phyloP scores from a whole-genome alignment of 192 early-diverging fungal genomes.

The Linnemannia schmuckeri region DNA sequence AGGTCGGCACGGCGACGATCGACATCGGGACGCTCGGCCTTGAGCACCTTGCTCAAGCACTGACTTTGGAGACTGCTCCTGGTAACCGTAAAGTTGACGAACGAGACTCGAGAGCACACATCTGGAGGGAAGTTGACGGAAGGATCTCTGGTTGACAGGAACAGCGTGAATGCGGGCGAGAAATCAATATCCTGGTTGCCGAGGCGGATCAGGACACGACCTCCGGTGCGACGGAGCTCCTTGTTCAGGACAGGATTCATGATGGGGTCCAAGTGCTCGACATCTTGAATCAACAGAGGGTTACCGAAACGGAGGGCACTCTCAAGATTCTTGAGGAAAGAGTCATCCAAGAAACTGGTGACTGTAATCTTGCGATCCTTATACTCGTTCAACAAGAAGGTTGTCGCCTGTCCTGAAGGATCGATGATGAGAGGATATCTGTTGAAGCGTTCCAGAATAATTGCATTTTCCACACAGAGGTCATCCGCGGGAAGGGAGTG shows the following conservation, averaged over 20 bases:
- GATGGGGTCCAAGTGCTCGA: constrained; percentile 97
- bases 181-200: constrained; percentile 99
- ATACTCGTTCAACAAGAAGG: constrained; percentile 89
- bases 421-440: constrained; percentile 98
- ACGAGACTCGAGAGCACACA: constrained; percentile 96
- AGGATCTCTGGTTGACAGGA: constrained; percentile 95
- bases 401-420: constrained; percentile 93
- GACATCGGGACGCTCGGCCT: constrained; percentile 95
- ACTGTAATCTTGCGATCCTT: constrained; percentile 90
- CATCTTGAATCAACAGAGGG: constrained; percentile 96
- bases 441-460: constrained; percentile 95
- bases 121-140: constrained; percentile 96
- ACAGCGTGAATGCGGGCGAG: constrained; percentile 95
- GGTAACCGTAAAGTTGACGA: constrained; percentile 99
- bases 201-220: constrained; percentile 94
- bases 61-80: constrained; percentile 96
- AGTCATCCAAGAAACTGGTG: constrained; percentile 97
- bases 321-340: constrained; percentile 98
- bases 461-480: constrained; percentile 97
- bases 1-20: constrained; percentile 93
- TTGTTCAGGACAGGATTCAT: constrained; percentile 98
- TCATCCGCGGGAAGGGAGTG: constrained; percentile 89
- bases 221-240: constrained; percentile 95
- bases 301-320: constrained; percentile 98
- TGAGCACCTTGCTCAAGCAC: constrained; percentile 96